phyloP scores from a whole-genome alignment of 83 land plant genomes.

The Diphasiastrum complanatum region DNA sequence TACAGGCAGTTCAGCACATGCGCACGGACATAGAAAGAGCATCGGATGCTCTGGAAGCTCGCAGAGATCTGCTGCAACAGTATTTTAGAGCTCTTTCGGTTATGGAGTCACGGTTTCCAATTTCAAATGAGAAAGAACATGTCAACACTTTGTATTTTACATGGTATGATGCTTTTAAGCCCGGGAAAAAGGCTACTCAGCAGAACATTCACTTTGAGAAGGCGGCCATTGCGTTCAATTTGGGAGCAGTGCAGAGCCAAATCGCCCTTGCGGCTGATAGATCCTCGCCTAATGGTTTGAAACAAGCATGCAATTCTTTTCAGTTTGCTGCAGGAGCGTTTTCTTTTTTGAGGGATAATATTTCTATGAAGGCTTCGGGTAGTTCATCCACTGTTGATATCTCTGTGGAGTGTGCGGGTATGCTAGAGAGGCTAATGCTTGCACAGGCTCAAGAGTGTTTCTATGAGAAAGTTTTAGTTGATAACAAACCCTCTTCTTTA shows the following conservation, averaged over 20 bases:
- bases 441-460: constrained; percentile 99
- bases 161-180: constrained; percentile 93
- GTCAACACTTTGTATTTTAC: constrained; percentile 64
- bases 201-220: constrained; percentile 87
- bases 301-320: constrained; percentile 72
- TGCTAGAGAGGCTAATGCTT: constrained; percentile 94
- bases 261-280: constrained; percentile 64
- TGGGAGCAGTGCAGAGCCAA: constrained; percentile 88
- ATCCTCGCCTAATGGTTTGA: constrained; percentile 49
- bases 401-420: constrained; percentile 78
- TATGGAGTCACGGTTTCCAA: constrained; percentile 86
- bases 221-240: constrained; percentile 84
- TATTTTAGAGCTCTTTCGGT: constrained; percentile 67
- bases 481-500: constrained; percentile 61
- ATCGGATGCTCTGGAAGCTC: constrained; percentile 40
- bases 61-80: constrained; percentile 61
- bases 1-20: constrained; percentile 48
- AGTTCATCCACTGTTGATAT: constrained; percentile 60
- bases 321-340: constrained; percentile 89
- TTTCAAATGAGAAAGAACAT: constrained; percentile 75
- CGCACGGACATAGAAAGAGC: constrained; percentile 61
- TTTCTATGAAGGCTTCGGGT: constrained; percentile 65
- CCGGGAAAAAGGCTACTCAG: constrained; percentile 59
- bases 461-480: constrained; percentile 79
- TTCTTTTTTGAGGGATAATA: constrained; percentile 65